Evolutionary conservation across 345 rosid genomes (phyloP), one percentile per base, ranked within the genome.

Genomic region (Euphorbia peplus): DNA sequence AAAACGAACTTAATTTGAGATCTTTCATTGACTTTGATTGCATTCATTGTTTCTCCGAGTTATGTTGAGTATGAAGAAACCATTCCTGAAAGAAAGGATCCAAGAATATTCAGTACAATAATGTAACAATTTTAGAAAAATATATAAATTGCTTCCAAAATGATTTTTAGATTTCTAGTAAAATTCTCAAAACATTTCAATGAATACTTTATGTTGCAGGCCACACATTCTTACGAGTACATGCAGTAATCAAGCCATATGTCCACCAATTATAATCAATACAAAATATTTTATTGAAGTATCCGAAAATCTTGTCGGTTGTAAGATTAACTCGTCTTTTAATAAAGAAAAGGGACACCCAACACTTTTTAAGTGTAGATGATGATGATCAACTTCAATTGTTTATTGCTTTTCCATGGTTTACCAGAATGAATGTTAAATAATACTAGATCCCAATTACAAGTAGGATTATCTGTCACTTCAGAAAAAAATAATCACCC

Each of bases 301-400:
- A 55, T 25, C 60, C 60, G 18, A 55, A 25, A 48, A 15, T 48
- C 53, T 48, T 9, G 53, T 48, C 53, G 18, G 56, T 52, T 52
- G 56, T 59, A 12, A 44, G 22, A 63, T 25, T 25, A 46, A 63
- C 54, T 39, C 22, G 26, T 46, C 24, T 46, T 63, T 41, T 26
- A 44, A 63, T 63, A 46, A 63, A 63, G 67, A 44, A 46, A 42
- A 2, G 52, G 64, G 52, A 12, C 29, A n/a, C 18, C 13, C 52
- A 15, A 63, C 26, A 19, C 66, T 44, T 59, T 63, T 63, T 22
- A 44, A n/a, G n/a, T n/a, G n/a, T n/a, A n/a, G n/a, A n/a, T n/a
- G n/a, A n/a, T n/a, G n/a, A n/a, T n/a, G n/a, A n/a, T n/a, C n/a
- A n/a, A n/a, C n/a, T n/a, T n/a, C n/a, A n/a, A n/a, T n/a, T n/a